Evolutionary conservation across 371 early-diverging fungal genomes (phyloP).

Genomic region (Neoconidiobolus thromboides): DNA sequence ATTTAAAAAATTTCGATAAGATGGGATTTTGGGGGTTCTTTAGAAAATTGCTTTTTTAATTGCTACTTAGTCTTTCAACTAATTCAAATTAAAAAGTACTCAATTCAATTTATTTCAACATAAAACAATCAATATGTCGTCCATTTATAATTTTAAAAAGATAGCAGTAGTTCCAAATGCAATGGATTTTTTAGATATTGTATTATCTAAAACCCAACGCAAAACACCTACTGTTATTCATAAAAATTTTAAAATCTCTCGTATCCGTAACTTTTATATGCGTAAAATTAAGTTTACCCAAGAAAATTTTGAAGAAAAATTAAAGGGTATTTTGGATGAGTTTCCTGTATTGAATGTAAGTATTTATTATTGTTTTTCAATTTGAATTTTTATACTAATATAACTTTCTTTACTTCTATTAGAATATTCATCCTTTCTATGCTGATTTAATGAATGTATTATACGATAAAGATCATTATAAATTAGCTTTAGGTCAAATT

Average conservation of each 20-base stretch:
- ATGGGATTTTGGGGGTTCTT: too few species aligned
- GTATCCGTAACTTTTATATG: slow-evolving; percentile 99
- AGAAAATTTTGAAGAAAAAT: slow-evolving; percentile 91
- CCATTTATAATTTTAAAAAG: slow-evolving; percentile 90
- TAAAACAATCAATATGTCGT: not conserved
- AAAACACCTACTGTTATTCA: slow-evolving; percentile 99
- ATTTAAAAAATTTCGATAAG: too few species aligned
- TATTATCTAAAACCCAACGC: slow-evolving; percentile 97
- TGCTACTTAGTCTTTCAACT: too few species aligned
- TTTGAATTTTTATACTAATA: not conserved
- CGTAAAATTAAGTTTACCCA: slow-evolving; percentile 99
- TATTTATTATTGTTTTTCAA: not conserved
- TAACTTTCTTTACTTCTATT: slow-evolving; percentile 4
- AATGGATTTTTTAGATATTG: slow-evolving; percentile 94
- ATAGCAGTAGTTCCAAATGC: slow-evolving; percentile 93
- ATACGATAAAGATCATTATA: slow-evolving; percentile 99
- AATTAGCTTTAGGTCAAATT: slow-evolving; percentile 98
- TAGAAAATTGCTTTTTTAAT: too few species aligned
- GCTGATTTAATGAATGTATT: slow-evolving; percentile 99
- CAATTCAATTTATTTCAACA: too few species aligned
- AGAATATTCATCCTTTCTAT: slow-evolving; percentile 99
- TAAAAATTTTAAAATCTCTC: slow-evolving; percentile 83
- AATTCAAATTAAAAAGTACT: too few species aligned
- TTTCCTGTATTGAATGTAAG: slow-evolving; percentile 97
- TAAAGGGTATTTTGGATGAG: slow-evolving; percentile 81